Evolutionary conservation across 75 land plant species (phyloP).

Genomic region (Picea sitchensis): DNA sequence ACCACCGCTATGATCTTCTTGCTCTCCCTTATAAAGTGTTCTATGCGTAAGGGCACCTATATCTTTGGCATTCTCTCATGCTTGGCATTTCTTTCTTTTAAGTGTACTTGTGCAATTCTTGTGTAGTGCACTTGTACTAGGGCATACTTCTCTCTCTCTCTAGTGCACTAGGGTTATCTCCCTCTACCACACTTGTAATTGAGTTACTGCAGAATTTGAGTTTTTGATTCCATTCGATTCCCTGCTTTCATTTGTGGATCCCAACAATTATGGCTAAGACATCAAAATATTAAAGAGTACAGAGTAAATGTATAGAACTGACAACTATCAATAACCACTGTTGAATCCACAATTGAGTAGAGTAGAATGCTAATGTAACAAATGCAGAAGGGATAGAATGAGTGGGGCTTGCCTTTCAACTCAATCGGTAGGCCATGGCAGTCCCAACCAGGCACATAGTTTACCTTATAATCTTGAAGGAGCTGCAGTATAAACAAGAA

Average conservation of each 20-base stretch:
- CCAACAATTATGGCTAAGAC: background rate
- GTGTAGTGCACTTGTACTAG: too few relatives aligned
- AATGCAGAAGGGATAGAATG: background rate
- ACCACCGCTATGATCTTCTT: too few relatives aligned
- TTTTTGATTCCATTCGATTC: too few relatives aligned
- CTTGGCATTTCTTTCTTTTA: too few relatives aligned
- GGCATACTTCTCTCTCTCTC: too few relatives aligned
- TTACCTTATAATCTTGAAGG: conserved; percentile 79
- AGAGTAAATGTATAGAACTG: background rate
- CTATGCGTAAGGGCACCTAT: too few relatives aligned
- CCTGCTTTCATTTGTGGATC: background rate
- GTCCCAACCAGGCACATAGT: conserved; percentile 98
- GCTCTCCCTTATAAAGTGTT: too few relatives aligned
- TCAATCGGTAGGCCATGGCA: conserved; percentile 99
- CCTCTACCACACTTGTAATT: too few relatives aligned
- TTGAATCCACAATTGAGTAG: background rate
- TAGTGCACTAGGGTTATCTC: too few relatives aligned
- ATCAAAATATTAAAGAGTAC: background rate
- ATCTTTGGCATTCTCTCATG: too few relatives aligned
- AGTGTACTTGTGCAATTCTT: too few relatives aligned
- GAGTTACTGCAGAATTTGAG: too few relatives aligned
- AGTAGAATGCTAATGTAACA: background rate
- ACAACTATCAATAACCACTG: background rate
- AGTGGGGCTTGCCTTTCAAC: conserved; percentile 73
- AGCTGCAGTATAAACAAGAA: conserved; percentile 45